Conservation (phyloP, 2,329 filamentous ascomycete species). For the Pseudogymnoascus sp. region DNA sequence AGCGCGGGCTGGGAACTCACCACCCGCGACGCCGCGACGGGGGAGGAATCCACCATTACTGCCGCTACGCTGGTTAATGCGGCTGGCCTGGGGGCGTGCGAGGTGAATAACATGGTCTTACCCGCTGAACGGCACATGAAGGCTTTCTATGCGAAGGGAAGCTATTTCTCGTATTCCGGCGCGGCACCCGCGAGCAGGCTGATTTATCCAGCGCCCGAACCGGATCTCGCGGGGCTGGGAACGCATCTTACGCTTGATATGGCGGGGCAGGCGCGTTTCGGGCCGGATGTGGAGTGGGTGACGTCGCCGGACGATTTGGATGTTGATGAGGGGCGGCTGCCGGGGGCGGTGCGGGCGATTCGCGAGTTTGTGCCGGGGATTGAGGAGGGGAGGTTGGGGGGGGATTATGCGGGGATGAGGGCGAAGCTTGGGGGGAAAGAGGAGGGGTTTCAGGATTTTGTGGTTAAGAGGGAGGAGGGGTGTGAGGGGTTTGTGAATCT, state of each 20-base stretch:
- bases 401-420: conserved; percentile 88
- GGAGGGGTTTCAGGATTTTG: conserved; percentile 73
- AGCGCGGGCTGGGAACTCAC: conserved; percentile 62
- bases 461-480: conserved; percentile 69
- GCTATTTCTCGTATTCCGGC: conserved; percentile 79
- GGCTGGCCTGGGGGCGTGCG: conserved; percentile 71
- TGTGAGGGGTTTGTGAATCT: conserved; percentile 81
- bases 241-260: conserved; percentile 93
- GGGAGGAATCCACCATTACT: conserved; percentile 54
- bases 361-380: conserved; percentile 70
- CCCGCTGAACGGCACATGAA: conserved; percentile 47
- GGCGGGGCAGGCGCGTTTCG: conserved; percentile 76
- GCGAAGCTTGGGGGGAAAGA: conserved; percentile 67
- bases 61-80: conserved; percentile 75
- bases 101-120: conserved; percentile 75
- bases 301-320: conserved; percentile 61
- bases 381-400: conserved; percentile 54
- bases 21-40: conserved; percentile 40
- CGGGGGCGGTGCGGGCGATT: conserved; percentile 67
- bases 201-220: conserved; percentile 79
- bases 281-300: conserved; percentile 94
- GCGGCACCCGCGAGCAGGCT: conserved; percentile 65
- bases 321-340: conserved; percentile 56
- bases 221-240: conserved; percentile 76
- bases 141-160: conserved; percentile 85